Percentiles rank a stretch among this genome's conserved stretches.
phyloP scores from a whole-genome alignment of 257 asterid species.

The Penstemon davidsonii region DNA sequence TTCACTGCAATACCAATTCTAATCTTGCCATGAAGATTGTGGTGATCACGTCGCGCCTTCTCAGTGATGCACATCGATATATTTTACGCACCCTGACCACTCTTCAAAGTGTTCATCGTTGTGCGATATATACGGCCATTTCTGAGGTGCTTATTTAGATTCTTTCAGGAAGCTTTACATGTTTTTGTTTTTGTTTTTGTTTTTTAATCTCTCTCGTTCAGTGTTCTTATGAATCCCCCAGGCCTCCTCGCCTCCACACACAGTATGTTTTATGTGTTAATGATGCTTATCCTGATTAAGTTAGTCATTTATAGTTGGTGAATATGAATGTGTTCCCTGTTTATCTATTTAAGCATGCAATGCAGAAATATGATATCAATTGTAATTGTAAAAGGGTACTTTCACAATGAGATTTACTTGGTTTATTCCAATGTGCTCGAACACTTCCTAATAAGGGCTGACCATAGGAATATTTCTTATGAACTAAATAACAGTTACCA shows the following conservation, averaged over 20 bases:
- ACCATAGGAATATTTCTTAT: not conserved
- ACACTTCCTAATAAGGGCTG: not conserved
- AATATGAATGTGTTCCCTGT: not conserved
- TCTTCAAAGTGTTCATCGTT: constrained; percentile 47
- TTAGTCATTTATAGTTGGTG: not conserved
- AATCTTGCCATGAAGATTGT: constrained; percentile 67
- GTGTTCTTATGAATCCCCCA: not conserved
- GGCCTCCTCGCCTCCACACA: too few relatives aligned
- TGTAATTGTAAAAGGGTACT: constrained; percentile 2
- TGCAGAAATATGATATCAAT: not conserved
- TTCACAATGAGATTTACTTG: constrained; percentile 6
- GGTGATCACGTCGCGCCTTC: constrained; percentile 73
- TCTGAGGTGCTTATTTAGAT: constrained; percentile 67
- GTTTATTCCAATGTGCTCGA: constrained; percentile 9
- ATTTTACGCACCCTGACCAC: constrained; percentile 77
- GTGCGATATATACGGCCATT: constrained; percentile 75
- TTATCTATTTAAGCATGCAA: not conserved
- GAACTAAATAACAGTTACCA: not conserved
- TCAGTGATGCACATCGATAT: constrained; percentile 93
- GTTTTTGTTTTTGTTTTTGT: not conserved
- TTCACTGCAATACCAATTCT: constrained; percentile 50
- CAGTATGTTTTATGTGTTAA: constrained; percentile 8
- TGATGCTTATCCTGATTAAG: constrained; percentile 13
- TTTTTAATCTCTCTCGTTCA: not conserved
- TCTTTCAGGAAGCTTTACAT: constrained; percentile 11